Percentiles rank a stretch among this genome's conserved stretches.
Conservation (phyloP, 164 flowering plant species). For the Hamamelis virginiana region DNA sequence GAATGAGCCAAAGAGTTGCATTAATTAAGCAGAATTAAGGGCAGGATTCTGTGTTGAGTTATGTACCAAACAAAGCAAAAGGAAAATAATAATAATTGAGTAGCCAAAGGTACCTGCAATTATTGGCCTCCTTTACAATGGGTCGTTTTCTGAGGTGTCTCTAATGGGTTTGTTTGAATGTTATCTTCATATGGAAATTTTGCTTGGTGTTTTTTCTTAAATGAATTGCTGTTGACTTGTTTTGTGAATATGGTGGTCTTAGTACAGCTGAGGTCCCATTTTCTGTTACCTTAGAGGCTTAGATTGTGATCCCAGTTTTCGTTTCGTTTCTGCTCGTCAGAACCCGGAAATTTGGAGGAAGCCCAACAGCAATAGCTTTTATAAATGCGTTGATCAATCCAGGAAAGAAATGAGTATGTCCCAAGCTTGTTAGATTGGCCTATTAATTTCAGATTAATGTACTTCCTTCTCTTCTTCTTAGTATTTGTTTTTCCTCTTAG, state of each 20-base stretch:
- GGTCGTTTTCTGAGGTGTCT: too few relatives aligned
- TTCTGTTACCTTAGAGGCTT: constrained; percentile 16
- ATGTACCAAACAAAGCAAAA: too few relatives aligned
- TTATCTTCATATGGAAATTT: too few relatives aligned
- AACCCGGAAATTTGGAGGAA: constrained; percentile 38
- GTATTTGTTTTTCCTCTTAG: constrained; percentile 9
- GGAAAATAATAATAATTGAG: too few relatives aligned
- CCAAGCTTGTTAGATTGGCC: constrained; percentile 9
- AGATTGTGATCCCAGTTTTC: constrained; percentile 5
- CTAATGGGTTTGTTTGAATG: too few relatives aligned
- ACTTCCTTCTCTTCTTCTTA: constrained; percentile 13
- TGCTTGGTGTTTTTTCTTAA: too few relatives aligned
- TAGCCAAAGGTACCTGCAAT: too few relatives aligned
- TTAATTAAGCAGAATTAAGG: too few relatives aligned
- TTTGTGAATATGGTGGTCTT: too few relatives aligned
- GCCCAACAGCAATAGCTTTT: constrained; percentile 21
- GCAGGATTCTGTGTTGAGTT: too few relatives aligned
- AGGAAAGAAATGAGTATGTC: constrained; percentile 38
- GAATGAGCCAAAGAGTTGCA: too few relatives aligned
- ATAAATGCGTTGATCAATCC: constrained; percentile 26
- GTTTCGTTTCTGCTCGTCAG: constrained; percentile 9
- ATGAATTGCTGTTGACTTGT: neutral
- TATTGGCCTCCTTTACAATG: too few relatives aligned
- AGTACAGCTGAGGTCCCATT: neutral
- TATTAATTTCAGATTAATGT: neutral